Evolutionary conservation across 2,329 filamentous ascomycete genomes (phyloP).

Genomic region (Fusarium humuli): DNA sequence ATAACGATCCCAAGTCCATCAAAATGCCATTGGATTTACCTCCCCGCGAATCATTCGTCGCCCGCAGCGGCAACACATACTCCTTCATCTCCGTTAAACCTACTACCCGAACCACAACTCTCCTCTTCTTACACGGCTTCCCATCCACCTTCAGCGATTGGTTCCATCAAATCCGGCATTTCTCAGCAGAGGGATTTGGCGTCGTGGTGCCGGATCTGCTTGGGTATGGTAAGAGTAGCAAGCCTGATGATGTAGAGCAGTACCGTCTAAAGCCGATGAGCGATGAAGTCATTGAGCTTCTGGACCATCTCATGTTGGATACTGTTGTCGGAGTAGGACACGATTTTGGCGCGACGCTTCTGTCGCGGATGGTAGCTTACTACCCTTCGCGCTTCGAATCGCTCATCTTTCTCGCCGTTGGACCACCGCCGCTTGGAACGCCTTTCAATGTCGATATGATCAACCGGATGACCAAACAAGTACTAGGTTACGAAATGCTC

Average conservation of each 20-base stretch:
- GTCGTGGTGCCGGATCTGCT: constrained; percentile 57
- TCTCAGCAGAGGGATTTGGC: constrained; percentile 54
- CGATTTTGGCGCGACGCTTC: constrained; percentile 51
- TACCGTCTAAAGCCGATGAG: constrained; percentile 51
- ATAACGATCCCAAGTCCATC: neutral
- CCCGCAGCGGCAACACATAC: constrained; percentile 41
- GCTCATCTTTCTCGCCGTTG: constrained; percentile 49
- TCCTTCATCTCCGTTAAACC: constrained; percentile 49
- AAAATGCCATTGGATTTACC: constrained; percentile 24
- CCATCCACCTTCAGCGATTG: constrained; percentile 61
- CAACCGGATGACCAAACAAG: constrained; percentile 48
- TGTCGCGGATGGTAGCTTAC: constrained; percentile 48
- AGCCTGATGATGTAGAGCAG: constrained; percentile 41
- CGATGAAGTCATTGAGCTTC: constrained; percentile 51
- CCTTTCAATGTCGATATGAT: constrained; percentile 49
- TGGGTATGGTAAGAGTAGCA: constrained; percentile 53
- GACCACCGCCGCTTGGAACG: constrained; percentile 45
- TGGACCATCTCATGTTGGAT: constrained; percentile 47
- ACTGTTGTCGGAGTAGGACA: constrained; percentile 59
- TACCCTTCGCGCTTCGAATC: constrained; percentile 37
- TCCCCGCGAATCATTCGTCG: constrained; percentile 22
- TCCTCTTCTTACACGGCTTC: constrained; percentile 63
- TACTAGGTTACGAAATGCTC: constrained; percentile 47
- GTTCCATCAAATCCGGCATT: constrained; percentile 52
- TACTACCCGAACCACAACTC: constrained; percentile 44